Conservation (phyloP, 1,284 basidiomycete species). For the Apiotrichum brassicae region DNA sequence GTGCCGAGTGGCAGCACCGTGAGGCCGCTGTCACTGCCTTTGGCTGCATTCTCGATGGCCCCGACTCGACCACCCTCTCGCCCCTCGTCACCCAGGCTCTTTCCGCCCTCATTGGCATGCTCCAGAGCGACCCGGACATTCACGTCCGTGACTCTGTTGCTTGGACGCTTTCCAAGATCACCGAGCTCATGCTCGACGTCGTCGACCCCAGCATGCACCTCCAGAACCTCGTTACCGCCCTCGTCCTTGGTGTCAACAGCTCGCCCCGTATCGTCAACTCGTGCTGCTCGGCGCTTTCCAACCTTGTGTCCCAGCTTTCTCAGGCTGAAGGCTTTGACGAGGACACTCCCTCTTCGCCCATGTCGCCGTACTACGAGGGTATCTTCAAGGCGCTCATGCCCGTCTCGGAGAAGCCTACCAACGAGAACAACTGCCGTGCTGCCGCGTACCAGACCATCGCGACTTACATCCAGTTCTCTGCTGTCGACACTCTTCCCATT, state of each 20-base stretch:
- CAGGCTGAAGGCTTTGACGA: slow-evolving; percentile 50
- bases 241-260: slow-evolving; percentile 76
- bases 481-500: slow-evolving; percentile 70
- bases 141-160: slow-evolving; percentile 96
- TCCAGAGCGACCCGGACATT: slow-evolving; percentile 67
- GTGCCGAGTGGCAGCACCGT: slow-evolving; percentile 80
- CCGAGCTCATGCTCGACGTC: slow-evolving; percentile 76
- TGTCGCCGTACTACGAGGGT: slow-evolving; percentile 86
- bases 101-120: slow-evolving; percentile 91
- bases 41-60: slow-evolving; percentile 94
- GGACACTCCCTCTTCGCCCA: slow-evolving; percentile 53
- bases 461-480: slow-evolving; percentile 73
- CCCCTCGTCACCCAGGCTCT: slow-evolving; percentile 93
- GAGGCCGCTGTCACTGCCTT: slow-evolving; percentile 99
- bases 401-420: slow-evolving; percentile 72
- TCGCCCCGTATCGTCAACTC: slow-evolving; percentile 77
- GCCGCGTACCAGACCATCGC: slow-evolving; percentile 95
- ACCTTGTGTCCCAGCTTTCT: slow-evolving; percentile 77
- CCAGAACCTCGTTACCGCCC: slow-evolving; percentile 71
- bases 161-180: slow-evolving; percentile 95
- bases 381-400: slow-evolving; percentile 73
- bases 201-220: slow-evolving; percentile 89
- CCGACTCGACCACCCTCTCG: slow-evolving; percentile 67
- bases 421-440: slow-evolving; percentile 88
- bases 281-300: slow-evolving; percentile 96